Evolutionary conservation across 768 basidiomycete species (phyloP).

Genomic region (Mycena albidolilacea): DNA sequence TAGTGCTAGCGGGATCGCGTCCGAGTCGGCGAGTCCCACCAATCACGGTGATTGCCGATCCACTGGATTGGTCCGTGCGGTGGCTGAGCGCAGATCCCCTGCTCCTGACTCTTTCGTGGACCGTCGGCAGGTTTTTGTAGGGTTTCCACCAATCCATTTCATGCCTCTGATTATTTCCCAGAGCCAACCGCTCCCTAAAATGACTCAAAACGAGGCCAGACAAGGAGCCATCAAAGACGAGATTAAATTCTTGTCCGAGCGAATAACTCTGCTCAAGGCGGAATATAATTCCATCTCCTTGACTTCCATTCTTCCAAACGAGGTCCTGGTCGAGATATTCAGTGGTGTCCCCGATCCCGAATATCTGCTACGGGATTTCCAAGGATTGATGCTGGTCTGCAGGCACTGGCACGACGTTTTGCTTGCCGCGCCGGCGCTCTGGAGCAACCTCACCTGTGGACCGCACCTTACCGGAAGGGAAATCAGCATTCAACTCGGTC

Average conservation of each 20-base stretch:
- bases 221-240: background rate
- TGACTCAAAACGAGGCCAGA: background rate
- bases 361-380: background rate
- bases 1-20: too few relatives aligned
- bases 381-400: background rate
- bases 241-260: background rate
- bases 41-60: too few relatives aligned
- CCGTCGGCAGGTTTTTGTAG: too few relatives aligned
- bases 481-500: background rate
- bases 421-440: background rate
- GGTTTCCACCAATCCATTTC: too few relatives aligned
- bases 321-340: background rate
- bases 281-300: background rate
- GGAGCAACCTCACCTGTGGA: background rate
- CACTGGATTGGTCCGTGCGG: too few relatives aligned
- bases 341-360: background rate
- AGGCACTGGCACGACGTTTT: background rate
- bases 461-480: background rate
- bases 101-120: too few relatives aligned
- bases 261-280: background rate
- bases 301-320: background rate
- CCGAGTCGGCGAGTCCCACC: too few relatives aligned
- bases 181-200: too few relatives aligned
- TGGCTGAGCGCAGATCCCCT: too few relatives aligned
- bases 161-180: too few relatives aligned